Evolutionary conservation across 345 rosid species (phyloP).

Genomic region (Euphorbia lathyris): DNA sequence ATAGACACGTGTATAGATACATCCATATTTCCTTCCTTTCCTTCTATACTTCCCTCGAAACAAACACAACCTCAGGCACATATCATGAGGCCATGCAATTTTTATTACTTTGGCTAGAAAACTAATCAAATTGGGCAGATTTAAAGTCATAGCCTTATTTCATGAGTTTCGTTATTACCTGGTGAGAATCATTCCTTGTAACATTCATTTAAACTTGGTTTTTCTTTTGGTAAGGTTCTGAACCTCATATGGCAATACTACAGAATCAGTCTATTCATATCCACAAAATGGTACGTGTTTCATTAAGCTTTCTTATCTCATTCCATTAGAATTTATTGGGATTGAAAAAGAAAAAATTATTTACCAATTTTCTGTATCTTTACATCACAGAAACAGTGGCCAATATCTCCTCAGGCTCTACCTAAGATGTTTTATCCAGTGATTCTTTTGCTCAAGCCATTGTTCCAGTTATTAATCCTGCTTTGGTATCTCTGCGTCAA

Average conservation of each 20-base stretch:
- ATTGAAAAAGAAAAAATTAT: neutral
- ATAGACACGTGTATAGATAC: neutral
- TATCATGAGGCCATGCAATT: neutral
- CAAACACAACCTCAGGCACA: neutral
- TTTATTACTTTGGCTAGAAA: neutral
- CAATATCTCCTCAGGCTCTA: conserved; percentile 38
- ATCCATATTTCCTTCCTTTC: too few species aligned
- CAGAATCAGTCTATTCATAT: conserved; percentile 71
- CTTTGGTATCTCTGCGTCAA: conserved; percentile 84
- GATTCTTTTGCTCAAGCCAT: conserved; percentile 71
- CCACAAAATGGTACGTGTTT: conserved; percentile 64
- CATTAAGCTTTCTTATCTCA: conserved; percentile 8
- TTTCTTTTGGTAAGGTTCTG: conserved; percentile 52
- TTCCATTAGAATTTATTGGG: neutral
- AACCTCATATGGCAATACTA: conserved; percentile 66
- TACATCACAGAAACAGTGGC: conserved; percentile 55
- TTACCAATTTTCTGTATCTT: neutral
- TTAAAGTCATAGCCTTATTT: neutral
- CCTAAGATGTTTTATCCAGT: conserved; percentile 63
- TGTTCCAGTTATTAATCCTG: conserved; percentile 69
- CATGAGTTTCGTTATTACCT: neutral
- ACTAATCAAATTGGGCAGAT: neutral
- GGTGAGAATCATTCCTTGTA: neutral
- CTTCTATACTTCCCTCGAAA: too few species aligned
- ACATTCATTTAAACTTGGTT: neutral